These are phyloP conservation scores for Elsinoe necatrix DNA, from an alignment of 2,329 filamentous ascomycete genomes.

Conservation along the genomic window DNA sequence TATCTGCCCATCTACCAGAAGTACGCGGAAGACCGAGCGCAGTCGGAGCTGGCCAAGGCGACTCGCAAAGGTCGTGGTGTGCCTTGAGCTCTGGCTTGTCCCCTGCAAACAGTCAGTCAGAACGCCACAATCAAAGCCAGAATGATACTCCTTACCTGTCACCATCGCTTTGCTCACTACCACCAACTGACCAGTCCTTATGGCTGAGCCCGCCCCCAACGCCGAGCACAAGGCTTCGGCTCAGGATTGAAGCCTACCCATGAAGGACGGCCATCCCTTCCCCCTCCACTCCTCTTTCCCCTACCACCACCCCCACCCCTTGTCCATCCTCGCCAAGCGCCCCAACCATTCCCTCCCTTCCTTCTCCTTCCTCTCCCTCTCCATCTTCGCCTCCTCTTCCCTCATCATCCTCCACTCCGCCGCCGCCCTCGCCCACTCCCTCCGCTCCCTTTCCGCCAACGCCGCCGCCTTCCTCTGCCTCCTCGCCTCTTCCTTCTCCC, in stretches of 20 bases:
- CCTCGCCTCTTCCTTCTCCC: not conserved
- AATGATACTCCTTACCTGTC: not conserved
- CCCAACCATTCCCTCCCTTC: not conserved
- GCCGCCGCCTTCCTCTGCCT: not conserved
- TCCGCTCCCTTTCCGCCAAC: not conserved
- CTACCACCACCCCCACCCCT: not conserved
- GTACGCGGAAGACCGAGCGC: conserved; percentile 40
- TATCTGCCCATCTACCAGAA: conserved; percentile 59
- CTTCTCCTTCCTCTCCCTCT: not conserved
- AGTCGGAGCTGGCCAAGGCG: conserved; percentile 42
- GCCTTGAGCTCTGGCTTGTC: conserved; percentile 39
- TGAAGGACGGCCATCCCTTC: not conserved
- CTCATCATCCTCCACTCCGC: not conserved
- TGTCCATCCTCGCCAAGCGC: not conserved
- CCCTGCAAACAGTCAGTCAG: not conserved
- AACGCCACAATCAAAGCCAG: no score
- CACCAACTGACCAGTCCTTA: not conserved
- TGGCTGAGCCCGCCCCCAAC: conserved; percentile 7
- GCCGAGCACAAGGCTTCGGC: not conserved
- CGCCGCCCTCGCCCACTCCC: not conserved
- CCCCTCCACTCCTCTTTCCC: not conserved
- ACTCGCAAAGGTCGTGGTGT: conserved; percentile 52
- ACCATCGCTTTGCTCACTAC: not conserved
- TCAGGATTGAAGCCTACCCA: not conserved
- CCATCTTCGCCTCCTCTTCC: not conserved